A percentile compares a stretch with the other conserved stretches of the same genome.
These are phyloP conservation scores for Penicillium sp. DNA, from an alignment of 2,329 filamentous ascomycete species.

Conservation along the genomic window DNA sequence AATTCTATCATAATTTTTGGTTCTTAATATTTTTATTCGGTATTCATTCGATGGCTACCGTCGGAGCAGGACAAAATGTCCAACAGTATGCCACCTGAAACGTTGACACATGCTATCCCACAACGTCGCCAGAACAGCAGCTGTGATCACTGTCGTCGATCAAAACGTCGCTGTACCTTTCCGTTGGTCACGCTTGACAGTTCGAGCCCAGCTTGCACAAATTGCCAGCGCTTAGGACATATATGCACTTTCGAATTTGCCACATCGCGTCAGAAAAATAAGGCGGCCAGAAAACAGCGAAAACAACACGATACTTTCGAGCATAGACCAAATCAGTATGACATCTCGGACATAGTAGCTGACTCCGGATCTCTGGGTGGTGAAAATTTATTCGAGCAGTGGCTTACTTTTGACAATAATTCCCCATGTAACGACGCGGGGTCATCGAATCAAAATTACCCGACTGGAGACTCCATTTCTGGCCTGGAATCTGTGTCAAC, in stretches of 20 bases:
- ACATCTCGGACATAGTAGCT: not conserved
- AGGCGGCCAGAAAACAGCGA: not conserved
- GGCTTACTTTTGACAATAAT: slow-evolving; percentile 13
- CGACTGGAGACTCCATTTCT: not conserved
- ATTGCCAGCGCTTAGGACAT: slow-evolving; percentile 21
- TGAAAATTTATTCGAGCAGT: slow-evolving; percentile 7
- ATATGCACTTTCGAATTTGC: slow-evolving; percentile 25
- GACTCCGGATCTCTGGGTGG: not conserved
- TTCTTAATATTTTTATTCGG: not conserved
- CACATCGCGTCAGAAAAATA: slow-evolving; percentile 1
- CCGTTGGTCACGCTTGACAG: not conserved
- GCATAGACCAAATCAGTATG: not conserved
- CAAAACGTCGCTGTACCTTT: slow-evolving; percentile 28
- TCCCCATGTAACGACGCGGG: not conserved
- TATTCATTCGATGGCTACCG: not conserved
- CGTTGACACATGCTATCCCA: not conserved
- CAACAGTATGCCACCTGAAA: not conserved
- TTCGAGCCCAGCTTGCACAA: slow-evolving; percentile 7
- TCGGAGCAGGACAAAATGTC: not conserved
- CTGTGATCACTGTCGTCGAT: slow-evolving; percentile 27
- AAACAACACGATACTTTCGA: not conserved
- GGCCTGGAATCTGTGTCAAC: not conserved
- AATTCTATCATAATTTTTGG: not conserved
- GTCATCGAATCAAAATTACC: not conserved
- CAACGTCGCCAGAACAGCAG: slow-evolving; percentile 26